Evolutionary conservation across 768 basidiomycete genomes (phyloP).

Genomic region (Naganishia antarctica): DNA sequence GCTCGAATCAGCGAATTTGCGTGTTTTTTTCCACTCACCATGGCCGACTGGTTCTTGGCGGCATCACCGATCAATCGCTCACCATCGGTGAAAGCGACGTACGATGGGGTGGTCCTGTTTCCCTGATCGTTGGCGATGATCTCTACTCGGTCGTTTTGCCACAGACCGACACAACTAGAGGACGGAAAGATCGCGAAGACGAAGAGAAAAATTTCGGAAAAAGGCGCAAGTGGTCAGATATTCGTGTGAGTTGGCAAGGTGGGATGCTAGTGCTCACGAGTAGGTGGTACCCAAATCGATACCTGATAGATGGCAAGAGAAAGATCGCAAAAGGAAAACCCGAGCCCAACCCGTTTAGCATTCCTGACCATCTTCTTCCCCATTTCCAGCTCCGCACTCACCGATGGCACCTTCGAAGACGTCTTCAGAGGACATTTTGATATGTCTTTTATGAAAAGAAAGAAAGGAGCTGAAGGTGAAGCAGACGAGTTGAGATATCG

Average conservation of each 20-base stretch:
- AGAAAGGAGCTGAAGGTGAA: constrained; percentile 20
- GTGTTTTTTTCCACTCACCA: constrained; percentile 51
- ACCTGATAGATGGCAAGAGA: constrained; percentile 10
- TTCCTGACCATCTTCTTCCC: neutral
- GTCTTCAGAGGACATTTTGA: constrained; percentile 72
- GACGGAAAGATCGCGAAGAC: no score
- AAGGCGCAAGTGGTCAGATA: no score
- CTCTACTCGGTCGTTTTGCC: constrained; percentile 52
- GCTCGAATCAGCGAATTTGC: neutral
- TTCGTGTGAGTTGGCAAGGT: no score
- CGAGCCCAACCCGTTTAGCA: no score
- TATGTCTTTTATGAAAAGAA: constrained; percentile 35
- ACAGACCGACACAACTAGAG: constrained; percentile 52
- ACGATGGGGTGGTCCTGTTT: constrained; percentile 97
- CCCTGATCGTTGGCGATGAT: constrained; percentile 61
- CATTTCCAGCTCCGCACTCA: constrained; percentile 60
- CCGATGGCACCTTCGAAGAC: constrained; percentile 93
- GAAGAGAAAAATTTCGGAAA: no score
- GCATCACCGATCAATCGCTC: constrained; percentile 99
- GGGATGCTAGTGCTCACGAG: no score
- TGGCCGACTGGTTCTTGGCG: constrained; percentile 82
- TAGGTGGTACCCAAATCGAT: constrained; percentile 51
- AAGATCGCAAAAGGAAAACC: no score
- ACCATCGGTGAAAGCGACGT: constrained; percentile 94
- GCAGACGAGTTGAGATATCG: no score